These are phyloP conservation scores for Aspergillus egyptiacus DNA, from an alignment of 495 filamentous ascomycete species.

Conservation along the genomic window DNA sequence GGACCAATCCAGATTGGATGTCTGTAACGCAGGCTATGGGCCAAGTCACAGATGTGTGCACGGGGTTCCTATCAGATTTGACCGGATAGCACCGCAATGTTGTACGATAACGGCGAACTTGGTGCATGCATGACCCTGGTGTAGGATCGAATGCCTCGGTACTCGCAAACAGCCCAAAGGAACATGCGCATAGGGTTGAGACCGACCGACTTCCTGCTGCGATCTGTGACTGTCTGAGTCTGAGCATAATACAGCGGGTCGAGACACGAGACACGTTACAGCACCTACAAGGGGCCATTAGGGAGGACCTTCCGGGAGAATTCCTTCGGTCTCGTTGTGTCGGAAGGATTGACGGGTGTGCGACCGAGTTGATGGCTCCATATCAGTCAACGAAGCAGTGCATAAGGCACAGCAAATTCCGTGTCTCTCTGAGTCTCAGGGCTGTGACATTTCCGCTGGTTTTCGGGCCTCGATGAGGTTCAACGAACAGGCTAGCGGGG, in stretches of 20 bases:
- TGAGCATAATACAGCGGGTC: background rate
- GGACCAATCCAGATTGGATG: background rate
- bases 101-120: slow-evolving; percentile 5
- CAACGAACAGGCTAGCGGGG: background rate
- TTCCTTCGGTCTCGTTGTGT: slow-evolving; percentile 2
- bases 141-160: background rate
- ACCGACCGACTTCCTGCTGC: background rate
- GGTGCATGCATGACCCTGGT: background rate
- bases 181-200: background rate
- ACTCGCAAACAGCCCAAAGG: background rate
- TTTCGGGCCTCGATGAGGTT: background rate
- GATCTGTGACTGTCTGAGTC: slow-evolving; percentile 1
- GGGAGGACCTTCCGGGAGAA: slow-evolving; percentile 15
- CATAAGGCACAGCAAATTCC: slow-evolving; percentile 9
- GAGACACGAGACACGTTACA: background rate
- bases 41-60: background rate
- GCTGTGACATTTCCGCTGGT: background rate
- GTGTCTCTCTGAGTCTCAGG: no score
- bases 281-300: background rate
- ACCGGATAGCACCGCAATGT: background rate
- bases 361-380: slow-evolving; percentile 2
- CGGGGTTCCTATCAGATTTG: background rate
- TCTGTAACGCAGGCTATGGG: background rate
- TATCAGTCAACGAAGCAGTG: slow-evolving; percentile 1
- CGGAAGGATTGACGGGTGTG: slow-evolving; percentile 15